phyloP scores from a whole-genome alignment of 2,329 filamentous ascomycete genomes.

The Daldinia sp. region DNA sequence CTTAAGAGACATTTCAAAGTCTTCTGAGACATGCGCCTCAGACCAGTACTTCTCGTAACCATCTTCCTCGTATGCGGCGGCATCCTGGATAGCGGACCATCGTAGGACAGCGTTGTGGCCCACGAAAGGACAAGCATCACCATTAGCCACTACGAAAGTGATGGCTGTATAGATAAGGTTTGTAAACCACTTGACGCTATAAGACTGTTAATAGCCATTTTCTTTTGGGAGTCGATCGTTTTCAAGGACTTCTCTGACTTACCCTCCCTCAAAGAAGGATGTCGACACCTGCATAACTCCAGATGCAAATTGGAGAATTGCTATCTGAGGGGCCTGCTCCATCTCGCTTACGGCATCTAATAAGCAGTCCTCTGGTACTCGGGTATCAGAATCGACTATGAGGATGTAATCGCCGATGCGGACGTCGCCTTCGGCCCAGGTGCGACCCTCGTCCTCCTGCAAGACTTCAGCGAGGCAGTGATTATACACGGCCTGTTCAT shows the following conservation, averaged over 20 bases:
- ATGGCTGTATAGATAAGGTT: constrained; percentile 81
- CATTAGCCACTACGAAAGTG: constrained; percentile 78
- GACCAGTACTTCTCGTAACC: constrained; percentile 84
- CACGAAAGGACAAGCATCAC: constrained; percentile 80
- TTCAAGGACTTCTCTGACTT: constrained; percentile 27
- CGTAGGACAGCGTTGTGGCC: constrained; percentile 82
- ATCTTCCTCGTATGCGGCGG: constrained; percentile 70
- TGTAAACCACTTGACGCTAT: constrained; percentile 75
- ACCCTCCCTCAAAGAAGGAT: constrained; percentile 71
- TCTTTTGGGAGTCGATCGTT: background rate
- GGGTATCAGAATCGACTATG: constrained; percentile 81
- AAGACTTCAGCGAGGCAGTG: constrained; percentile 71
- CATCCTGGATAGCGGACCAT: constrained; percentile 78
- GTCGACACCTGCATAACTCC: constrained; percentile 82
- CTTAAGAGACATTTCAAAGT: constrained; percentile 83
- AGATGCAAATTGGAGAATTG: constrained; percentile 79
- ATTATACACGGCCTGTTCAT: constrained; percentile 73
- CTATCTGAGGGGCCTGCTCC: constrained; percentile 80
- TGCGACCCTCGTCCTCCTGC: constrained; percentile 68
- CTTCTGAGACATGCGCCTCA: constrained; percentile 80
- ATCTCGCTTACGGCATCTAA: constrained; percentile 83
- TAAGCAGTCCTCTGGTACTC: constrained; percentile 78
- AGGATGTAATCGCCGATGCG: constrained; percentile 85
- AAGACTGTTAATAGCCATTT: constrained; percentile 9
- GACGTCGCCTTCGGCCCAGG: constrained; percentile 86